Evolutionary conservation across 208 protist species (phyloP).

Genomic region (Leishmania aethiopica): DNA sequence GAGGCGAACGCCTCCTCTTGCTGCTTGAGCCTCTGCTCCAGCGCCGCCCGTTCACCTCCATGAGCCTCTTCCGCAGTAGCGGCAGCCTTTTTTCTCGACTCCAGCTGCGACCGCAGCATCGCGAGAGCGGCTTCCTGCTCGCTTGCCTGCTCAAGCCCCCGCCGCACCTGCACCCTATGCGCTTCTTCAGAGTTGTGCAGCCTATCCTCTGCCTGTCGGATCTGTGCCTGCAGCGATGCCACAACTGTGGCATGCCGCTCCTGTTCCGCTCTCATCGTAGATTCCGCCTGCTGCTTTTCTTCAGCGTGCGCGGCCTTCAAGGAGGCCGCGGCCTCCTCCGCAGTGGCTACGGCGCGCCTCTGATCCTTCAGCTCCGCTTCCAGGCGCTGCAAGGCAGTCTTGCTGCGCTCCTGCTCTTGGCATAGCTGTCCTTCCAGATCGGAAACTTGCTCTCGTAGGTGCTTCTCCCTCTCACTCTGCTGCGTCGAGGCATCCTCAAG

Average conservation of each 20-base stretch:
- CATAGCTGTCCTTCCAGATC: not conserved
- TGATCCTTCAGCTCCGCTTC: not conserved
- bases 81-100: not conserved
- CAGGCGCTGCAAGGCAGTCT: not conserved
- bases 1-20: not conserved
- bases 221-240: not conserved
- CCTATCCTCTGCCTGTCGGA: not conserved
- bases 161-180: not conserved
- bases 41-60: not conserved
- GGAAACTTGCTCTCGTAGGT: not conserved
- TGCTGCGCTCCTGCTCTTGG: conserved; percentile 7
- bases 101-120: conserved; percentile 3
- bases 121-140: conserved; percentile 8
- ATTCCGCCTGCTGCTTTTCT: conserved; percentile 7
- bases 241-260: not conserved
- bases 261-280: not conserved
- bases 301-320: not conserved
- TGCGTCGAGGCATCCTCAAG: not conserved
- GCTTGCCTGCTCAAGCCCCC: not conserved
- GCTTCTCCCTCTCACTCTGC: not conserved
- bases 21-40: not conserved
- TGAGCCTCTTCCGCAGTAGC: not conserved
- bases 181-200: conserved; percentile 19
- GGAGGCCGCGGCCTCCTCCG: not conserved
- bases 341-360: not conserved